Percentiles rank a stretch among this genome's conserved stretches.
Evolutionary conservation across 1,284 basidiomycete species (phyloP).

Genomic region (Stereum hirsutum): DNA sequence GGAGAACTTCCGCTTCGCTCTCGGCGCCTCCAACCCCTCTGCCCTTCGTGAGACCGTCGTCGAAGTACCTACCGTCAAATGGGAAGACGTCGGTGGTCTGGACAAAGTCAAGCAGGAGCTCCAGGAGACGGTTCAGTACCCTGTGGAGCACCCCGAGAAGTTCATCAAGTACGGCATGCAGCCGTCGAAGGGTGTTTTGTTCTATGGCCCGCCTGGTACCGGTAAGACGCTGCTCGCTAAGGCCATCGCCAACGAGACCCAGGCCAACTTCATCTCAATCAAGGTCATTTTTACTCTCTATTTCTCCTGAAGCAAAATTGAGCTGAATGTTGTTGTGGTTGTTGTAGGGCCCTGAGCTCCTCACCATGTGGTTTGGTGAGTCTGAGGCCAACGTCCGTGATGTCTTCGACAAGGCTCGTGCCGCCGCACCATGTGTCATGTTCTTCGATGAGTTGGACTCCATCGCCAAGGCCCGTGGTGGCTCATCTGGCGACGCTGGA

Average conservation of each 20-base stretch:
- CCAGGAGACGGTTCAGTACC: conserved; percentile 99
- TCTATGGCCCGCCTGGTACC: conserved; percentile 96
- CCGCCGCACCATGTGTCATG: conserved; percentile 98
- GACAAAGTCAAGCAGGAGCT: conserved; percentile 99
- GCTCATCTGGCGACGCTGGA: conserved; percentile 77
- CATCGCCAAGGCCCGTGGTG: conserved; percentile 94
- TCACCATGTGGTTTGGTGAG: conserved; percentile 99
- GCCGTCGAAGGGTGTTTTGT: conserved; percentile 96
- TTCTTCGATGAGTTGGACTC: conserved; percentile 99
- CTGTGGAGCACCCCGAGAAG: conserved; percentile 99
- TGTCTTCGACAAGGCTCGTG: conserved; percentile 99
- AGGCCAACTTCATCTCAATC: conserved; percentile 97
- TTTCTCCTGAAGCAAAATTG: neutral
- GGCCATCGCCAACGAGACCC: conserved; percentile 98
- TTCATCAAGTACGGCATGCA: conserved; percentile 99
- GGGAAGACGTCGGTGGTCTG: conserved; percentile 99
- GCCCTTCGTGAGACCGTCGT: conserved; percentile 95
- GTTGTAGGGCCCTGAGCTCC: conserved; percentile 82
- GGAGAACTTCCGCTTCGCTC: conserved; percentile 98
- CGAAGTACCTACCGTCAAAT: conserved; percentile 92
- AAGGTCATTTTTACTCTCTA: conserved; percentile 39
- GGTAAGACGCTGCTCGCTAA: conserved; percentile 95
- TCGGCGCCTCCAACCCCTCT: conserved; percentile 93
- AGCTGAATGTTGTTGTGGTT: conserved; percentile 10
- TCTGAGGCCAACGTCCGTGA: conserved; percentile 99